These are phyloP conservation scores for Aspergillus sp. DNA, from an alignment of 2,329 filamentous ascomycete species.

Conservation along the genomic window DNA sequence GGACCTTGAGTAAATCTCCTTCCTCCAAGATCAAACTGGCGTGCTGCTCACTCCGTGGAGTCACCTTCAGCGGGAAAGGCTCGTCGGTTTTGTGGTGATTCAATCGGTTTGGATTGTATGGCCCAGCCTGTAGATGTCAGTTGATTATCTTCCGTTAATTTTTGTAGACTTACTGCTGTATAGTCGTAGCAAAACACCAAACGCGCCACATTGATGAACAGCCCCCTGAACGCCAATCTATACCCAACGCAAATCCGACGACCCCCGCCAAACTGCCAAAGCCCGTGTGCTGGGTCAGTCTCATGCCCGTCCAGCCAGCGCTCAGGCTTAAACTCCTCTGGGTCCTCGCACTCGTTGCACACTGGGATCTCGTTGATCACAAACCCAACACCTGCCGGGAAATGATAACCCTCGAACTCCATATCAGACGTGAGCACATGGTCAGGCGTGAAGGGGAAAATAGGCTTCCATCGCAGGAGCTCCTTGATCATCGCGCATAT, in stretches of 20 bases:
- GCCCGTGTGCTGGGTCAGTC: conserved; percentile 27
- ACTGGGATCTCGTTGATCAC: conserved; percentile 35
- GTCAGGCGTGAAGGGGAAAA: too few species aligned
- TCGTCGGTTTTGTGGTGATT: conserved; percentile 25
- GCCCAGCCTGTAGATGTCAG: conserved; percentile 17
- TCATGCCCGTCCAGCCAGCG: conserved; percentile 40
- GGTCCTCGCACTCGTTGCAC: conserved; percentile 29
- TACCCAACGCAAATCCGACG: conserved; percentile 38
- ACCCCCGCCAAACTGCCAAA: conserved; percentile 38
- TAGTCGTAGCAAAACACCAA: conserved; percentile 31
- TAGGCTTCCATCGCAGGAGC: too few species aligned
- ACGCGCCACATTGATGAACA: conserved; percentile 34
- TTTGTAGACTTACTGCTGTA: conserved; percentile 5
- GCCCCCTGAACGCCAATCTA: conserved; percentile 28
- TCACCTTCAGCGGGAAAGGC: conserved; percentile 29
- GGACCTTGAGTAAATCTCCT: background rate
- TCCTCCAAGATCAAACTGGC: background rate
- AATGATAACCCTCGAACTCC: too few species aligned
- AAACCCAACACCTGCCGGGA: conserved; percentile 21
- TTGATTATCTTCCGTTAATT: background rate
- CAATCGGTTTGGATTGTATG: conserved; percentile 16
- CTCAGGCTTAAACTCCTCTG: conserved; percentile 34
- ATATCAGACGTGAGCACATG: too few species aligned
- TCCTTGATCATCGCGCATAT: too few species aligned
- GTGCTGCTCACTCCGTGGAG: conserved; percentile 7